phyloP scores from a whole-genome alignment of 768 basidiomycete species.

The Xerocomellus intermedius region DNA sequence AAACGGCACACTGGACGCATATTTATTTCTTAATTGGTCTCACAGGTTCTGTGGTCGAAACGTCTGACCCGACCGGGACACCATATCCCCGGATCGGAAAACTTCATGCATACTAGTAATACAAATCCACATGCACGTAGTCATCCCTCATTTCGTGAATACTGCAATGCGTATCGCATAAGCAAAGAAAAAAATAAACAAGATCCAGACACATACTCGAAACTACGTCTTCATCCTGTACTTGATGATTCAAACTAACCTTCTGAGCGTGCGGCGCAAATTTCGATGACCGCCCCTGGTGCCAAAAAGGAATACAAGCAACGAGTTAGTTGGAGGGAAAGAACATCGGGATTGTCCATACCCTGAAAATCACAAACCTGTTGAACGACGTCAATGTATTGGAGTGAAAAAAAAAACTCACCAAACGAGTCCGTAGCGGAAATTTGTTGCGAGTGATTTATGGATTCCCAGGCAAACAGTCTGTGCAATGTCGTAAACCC shows the following conservation, averaged over 20 bases:
- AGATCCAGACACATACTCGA: conserved; percentile 58
- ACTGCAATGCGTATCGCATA: conserved; percentile 13
- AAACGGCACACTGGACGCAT: neutral
- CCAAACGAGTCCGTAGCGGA: conserved; percentile 95
- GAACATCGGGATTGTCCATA: conserved; percentile 6
- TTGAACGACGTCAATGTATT: neutral
- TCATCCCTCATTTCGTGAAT: conserved; percentile 31
- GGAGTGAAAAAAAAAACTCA: conserved; percentile 37
- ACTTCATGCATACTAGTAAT: neutral
- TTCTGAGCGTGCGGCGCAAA: conserved; percentile 94
- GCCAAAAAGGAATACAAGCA: neutral
- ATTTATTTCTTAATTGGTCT: neutral
- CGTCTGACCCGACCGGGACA: too few relatives aligned
- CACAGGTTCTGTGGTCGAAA: neutral
- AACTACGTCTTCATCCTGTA: conserved; percentile 87
- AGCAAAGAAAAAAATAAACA: neutral
- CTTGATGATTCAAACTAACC: conserved; percentile 79
- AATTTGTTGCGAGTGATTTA: conserved; percentile 83
- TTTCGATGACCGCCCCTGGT: conserved; percentile 88
- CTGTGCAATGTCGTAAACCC: conserved; percentile 32
- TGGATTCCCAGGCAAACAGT: conserved; percentile 93
- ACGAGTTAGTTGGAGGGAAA: neutral
- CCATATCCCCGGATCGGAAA: neutral
- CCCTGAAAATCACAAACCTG: conserved; percentile 21
- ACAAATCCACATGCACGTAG: neutral